Evolutionary conservation across 2,329 filamentous ascomycete species (phyloP), one percentile per base, ranked within the genome.

Genomic region (Aspergillus sp.): DNA sequence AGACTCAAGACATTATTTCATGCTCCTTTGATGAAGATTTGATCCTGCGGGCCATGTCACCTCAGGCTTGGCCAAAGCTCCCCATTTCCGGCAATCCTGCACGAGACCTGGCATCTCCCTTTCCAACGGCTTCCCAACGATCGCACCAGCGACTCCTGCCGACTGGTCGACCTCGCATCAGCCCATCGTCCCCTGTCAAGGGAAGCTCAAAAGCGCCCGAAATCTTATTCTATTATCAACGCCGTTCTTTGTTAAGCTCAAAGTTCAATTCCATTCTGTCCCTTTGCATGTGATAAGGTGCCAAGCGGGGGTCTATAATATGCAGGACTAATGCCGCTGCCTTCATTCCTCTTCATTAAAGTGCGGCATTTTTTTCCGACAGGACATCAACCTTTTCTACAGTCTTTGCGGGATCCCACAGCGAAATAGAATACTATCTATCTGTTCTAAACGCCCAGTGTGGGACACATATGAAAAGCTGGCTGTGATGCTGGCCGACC

Each of bases 131-230:
- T 11, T 41, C 34, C 34, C 34, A 41, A 41, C 34, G 9, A 41
- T 41, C 34, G 34, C 25, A 15, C 17, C 25, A 19, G 25, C 30
- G 25, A 50, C 23, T 19, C 19, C 19, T 30, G 48, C 23, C 25
- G 22, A 47, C 25, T 41, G 48, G 47, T 49, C 47, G 28, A 50
- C 48, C 28, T 31, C 25, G 48, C 8, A 48, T 50, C 48, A 50
- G 48, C 48, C 48, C 48, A 50, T 28, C 13, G 15, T 13, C 48
- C 23, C 25, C 17, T 19, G 25, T 30, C 48, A 31, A 19, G 25
- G 31, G 48, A 50, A 50, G 48, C 48, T 50, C 48, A 50, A 46
- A 50, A 50, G 30, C 48, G 48, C 48, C 48, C n/a, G 7, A 17
- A 50, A 30, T 50, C 48, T 50, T 50, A 50, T 31, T 23, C 22